phyloP scores from a whole-genome alignment of 2,329 filamentous ascomycete species.

The Claviceps pusilla region DNA sequence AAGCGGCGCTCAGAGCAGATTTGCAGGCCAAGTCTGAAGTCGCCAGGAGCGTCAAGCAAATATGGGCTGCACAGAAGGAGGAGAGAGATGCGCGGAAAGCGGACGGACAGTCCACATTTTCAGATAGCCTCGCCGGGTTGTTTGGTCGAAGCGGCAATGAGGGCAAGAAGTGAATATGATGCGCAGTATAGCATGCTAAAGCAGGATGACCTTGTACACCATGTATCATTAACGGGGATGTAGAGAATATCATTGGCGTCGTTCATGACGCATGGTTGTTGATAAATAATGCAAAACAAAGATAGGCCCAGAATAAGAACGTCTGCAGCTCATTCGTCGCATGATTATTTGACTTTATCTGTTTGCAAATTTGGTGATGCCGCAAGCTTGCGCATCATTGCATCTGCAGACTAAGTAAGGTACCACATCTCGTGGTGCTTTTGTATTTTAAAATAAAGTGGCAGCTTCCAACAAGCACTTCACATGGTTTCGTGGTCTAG shows the following conservation, averaged over 20 bases:
- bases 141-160: slow-evolving; percentile 16
- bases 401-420: no score
- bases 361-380: no score
- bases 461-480: fast-evolving
- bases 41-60: slow-evolving; percentile 36
- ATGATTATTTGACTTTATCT: neutral
- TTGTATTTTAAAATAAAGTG: neutral
- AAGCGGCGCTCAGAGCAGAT: slow-evolving; percentile 49
- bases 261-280: neutral
- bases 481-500: slow-evolving; percentile 23
- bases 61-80: slow-evolving; percentile 42
- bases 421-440: no score
- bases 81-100: slow-evolving; percentile 32
- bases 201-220: neutral
- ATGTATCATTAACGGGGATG: neutral
- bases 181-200: neutral
- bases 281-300: neutral
- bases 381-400: no score
- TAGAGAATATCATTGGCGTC: neutral
- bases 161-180: neutral
- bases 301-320: neutral
- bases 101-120: slow-evolving; percentile 17
- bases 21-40: slow-evolving; percentile 45
- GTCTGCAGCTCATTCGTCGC: neutral
- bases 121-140: slow-evolving; percentile 16